phyloP scores from a whole-genome alignment of 2,329 filamentous ascomycete genomes.

The Alternaria incomplexa region DNA sequence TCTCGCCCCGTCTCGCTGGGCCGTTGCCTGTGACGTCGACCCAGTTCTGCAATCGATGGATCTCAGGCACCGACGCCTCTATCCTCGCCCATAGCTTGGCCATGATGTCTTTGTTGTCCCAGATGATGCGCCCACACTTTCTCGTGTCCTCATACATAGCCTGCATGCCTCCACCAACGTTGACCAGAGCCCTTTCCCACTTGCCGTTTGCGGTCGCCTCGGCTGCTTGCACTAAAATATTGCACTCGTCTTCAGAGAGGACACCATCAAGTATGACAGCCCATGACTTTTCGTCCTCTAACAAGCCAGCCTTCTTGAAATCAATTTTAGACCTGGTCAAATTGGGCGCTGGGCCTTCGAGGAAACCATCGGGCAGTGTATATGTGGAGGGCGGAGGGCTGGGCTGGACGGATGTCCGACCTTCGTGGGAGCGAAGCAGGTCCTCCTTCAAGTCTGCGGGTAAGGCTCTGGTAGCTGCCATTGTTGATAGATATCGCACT shows the following conservation, averaged over 20 bases:
- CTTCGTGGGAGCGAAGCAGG: background rate
- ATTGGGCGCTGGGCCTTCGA: constrained; percentile 53
- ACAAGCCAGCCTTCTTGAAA: constrained; percentile 56
- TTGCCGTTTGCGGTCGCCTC: constrained; percentile 41
- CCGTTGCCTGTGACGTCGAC: constrained; percentile 54
- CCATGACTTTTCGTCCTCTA: constrained; percentile 61
- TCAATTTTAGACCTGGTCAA: constrained; percentile 60
- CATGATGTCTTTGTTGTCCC: constrained; percentile 69
- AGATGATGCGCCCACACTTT: constrained; percentile 78
- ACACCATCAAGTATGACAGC: constrained; percentile 70
- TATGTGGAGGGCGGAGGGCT: constrained; percentile 29
- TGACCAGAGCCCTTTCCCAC: constrained; percentile 75
- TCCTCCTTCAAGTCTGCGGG: background rate
- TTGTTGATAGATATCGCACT: background rate
- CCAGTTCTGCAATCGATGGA: constrained; percentile 51
- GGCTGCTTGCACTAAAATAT: constrained; percentile 35
- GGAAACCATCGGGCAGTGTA: constrained; percentile 56
- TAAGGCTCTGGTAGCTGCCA: background rate
- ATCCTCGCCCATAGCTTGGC: constrained; percentile 68
- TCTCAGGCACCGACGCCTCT: constrained; percentile 54
- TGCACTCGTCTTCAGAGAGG: constrained; percentile 69
- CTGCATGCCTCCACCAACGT: constrained; percentile 68
- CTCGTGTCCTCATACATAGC: constrained; percentile 63
- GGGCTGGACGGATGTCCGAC: background rate
- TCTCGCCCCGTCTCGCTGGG: constrained; percentile 51